Percentiles rank a stretch among this genome's conserved stretches.
phyloP scores from a whole-genome alignment of 75 land plant species.

The Gnetum montanum region DNA sequence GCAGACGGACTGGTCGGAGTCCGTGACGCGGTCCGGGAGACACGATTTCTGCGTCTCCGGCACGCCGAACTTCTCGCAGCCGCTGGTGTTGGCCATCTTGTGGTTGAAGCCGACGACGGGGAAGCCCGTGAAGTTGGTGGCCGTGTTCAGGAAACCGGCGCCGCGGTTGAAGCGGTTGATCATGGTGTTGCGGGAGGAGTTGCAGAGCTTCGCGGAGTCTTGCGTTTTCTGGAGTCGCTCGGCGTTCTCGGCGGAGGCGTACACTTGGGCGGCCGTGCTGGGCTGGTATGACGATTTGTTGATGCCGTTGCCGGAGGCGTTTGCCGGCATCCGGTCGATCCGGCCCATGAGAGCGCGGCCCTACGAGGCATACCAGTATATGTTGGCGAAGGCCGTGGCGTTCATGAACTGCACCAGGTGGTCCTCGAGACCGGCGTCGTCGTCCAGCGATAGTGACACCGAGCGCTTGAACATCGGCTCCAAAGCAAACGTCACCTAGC shows the following conservation, averaged over 20 bases:
- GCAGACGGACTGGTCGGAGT: too few species aligned
- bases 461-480: conserved; percentile 33
- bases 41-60: too few species aligned
- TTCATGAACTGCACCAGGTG: conserved; percentile 8
- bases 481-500: conserved; percentile 13
- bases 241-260: background rate
- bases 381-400: conserved; percentile 16
- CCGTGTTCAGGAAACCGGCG: too few species aligned
- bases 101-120: too few species aligned
- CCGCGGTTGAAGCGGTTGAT: too few species aligned
- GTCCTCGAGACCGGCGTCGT: conserved; percentile 15
- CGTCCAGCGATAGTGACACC: conserved; percentile 3
- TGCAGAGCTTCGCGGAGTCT: too few species aligned
- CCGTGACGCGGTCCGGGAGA: too few species aligned
- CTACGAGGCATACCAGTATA: conserved; percentile 16
- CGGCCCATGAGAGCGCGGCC: conserved; percentile 5
- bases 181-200: too few species aligned
- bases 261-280: background rate
- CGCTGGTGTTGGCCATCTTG: too few species aligned
- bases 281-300: conserved; percentile 7
- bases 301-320: conserved; percentile 12
- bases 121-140: too few species aligned
- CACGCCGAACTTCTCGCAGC: too few species aligned
- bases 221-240: background rate
- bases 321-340: conserved; percentile 4